Evolutionary conservation across 345 rosid species (phyloP).

Genomic region (Microcos paniculata): DNA sequence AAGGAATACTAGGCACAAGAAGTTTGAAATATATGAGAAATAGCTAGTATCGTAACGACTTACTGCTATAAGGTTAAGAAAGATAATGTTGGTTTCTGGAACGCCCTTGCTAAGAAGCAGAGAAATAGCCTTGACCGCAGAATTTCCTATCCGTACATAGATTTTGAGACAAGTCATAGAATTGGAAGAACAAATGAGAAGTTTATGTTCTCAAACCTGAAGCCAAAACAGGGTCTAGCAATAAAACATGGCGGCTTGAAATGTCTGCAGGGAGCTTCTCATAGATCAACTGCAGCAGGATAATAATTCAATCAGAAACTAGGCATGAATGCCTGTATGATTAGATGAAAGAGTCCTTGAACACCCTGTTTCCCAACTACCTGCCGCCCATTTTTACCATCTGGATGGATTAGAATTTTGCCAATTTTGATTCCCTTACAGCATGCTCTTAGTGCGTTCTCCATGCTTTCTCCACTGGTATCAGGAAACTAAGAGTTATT

Average conservation of each 20-base stretch:
- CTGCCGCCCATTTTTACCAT: conserved; percentile 72
- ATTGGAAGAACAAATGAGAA: neutral
- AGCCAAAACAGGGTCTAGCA: conserved; percentile 92
- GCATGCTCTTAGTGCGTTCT: conserved; percentile 90
- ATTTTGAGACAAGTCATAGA: conserved; percentile 7
- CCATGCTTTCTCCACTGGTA: conserved; percentile 94
- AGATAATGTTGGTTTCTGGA: conserved; percentile 76
- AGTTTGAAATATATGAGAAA: neutral
- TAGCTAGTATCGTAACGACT: conserved; percentile 11
- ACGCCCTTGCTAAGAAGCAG: conserved; percentile 84
- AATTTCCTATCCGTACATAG: conserved; percentile 49
- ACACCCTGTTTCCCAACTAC: conserved; percentile 31
- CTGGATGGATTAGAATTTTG: conserved; percentile 82
- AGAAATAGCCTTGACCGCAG: conserved; percentile 74
- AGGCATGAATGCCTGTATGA: neutral
- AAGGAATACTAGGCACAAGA: neutral
- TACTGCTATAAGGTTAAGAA: conserved; percentile 91
- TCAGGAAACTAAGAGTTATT: conserved; percentile 2
- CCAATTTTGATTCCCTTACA: conserved; percentile 93
- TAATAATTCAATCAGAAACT: neutral
- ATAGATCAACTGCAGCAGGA: conserved; percentile 68
- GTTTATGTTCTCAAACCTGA: conserved; percentile 56
- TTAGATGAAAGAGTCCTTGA: neutral
- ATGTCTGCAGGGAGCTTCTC: conserved; percentile 90
- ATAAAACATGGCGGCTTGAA: conserved; percentile 73